These are phyloP conservation scores for Moricandia moricandioides DNA, from an alignment of 345 rosid species.

Conservation along the genomic window DNA sequence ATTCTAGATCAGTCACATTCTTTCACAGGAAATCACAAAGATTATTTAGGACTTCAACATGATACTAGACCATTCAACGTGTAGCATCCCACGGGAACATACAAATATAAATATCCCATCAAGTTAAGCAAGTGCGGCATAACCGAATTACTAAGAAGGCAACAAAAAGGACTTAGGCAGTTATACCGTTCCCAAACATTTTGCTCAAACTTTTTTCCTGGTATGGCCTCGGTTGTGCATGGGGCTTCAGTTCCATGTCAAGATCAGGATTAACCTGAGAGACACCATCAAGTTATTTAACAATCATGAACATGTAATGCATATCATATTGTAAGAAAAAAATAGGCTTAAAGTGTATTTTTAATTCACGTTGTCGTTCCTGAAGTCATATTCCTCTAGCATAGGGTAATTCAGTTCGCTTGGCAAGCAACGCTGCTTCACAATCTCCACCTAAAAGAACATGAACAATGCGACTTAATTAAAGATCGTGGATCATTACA, in stretches of 20 bases:
- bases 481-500: neutral
- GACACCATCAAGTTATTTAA: constrained; percentile 8
- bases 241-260: constrained; percentile 85
- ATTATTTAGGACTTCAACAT: too few species aligned
- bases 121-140: neutral
- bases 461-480: neutral
- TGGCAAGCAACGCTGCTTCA: constrained; percentile 97
- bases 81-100: too few species aligned
- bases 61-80: neutral
- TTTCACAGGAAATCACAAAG: neutral
- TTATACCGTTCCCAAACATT: constrained; percentile 97
- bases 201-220: constrained; percentile 96
- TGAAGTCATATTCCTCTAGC: constrained; percentile 97
- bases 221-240: constrained; percentile 95
- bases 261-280: constrained; percentile 91
- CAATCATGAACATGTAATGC: neutral
- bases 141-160: too few species aligned
- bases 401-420: constrained; percentile 94
- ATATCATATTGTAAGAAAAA: constrained; percentile 10
- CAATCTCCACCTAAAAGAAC: constrained; percentile 78
- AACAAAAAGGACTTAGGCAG: neutral
- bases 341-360: neutral
- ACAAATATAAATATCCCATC: neutral
- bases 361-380: constrained; percentile 79
- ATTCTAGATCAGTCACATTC: constrained; percentile 6